Evolutionary conservation across 495 filamentous ascomycete species (phyloP).

Genomic region (Daldinia bambusicola): DNA sequence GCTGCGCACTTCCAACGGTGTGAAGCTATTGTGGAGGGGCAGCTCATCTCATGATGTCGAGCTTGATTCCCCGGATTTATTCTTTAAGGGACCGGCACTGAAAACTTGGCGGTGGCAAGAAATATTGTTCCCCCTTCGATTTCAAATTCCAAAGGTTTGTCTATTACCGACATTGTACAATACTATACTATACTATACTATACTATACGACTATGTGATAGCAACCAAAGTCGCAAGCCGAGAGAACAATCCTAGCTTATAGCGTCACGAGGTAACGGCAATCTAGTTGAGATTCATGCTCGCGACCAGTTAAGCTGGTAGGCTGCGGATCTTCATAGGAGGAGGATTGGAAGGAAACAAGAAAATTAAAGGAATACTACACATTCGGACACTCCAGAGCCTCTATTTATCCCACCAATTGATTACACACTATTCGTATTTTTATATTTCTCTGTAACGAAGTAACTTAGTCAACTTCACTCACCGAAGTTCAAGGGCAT

Average conservation of each 20-base stretch:
- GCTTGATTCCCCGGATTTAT: conserved; percentile 37
- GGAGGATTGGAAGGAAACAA: background rate
- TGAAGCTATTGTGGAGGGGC: conserved; percentile 32
- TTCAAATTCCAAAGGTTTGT: background rate
- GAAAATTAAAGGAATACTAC: background rate
- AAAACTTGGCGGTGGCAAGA: conserved; percentile 38
- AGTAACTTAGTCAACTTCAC: conserved; percentile 3
- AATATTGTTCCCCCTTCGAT: background rate
- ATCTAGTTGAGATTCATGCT: background rate
- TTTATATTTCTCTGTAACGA: too few species aligned
- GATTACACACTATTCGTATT: background rate
- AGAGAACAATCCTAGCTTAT: background rate
- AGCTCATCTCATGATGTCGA: conserved; percentile 22
- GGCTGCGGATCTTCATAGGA: background rate
- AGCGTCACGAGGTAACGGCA: background rate
- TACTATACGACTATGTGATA: too few species aligned
- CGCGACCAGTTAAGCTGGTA: background rate
- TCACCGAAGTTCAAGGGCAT: conserved; percentile 13
- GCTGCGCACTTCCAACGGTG: conserved; percentile 5
- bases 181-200: too few species aligned
- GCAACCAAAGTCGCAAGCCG: background rate
- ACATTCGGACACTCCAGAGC: background rate
- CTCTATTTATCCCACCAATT: conserved; percentile 2
- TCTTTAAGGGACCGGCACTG: conserved; percentile 27
- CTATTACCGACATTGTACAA: background rate